These are phyloP conservation scores for Arabis alpina DNA, from an alignment of 345 rosid genomes.

Conservation along the genomic window DNA sequence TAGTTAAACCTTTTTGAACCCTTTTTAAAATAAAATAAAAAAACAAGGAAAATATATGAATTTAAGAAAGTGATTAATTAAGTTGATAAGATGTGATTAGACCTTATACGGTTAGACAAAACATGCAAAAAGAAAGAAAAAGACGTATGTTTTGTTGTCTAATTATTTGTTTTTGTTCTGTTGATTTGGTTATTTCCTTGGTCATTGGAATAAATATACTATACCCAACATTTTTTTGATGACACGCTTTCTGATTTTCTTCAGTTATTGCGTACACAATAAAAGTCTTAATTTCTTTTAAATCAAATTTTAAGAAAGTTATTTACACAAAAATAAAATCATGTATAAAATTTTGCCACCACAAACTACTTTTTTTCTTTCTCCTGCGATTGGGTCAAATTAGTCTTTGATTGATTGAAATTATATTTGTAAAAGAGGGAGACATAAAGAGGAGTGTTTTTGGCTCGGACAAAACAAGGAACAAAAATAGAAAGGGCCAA, in stretches of 20 bases:
- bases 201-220: slow-evolving; percentile 22
- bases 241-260: slow-evolving; percentile 20
- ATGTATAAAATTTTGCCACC: not conserved
- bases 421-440: slow-evolving; percentile 30
- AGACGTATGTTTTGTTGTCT: slow-evolving; percentile 20
- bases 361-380: not conserved
- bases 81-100: slow-evolving; percentile 7
- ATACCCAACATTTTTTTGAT: slow-evolving; percentile 12
- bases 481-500: slow-evolving; percentile 46
- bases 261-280: not conserved
- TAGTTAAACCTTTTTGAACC: not conserved
- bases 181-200: slow-evolving; percentile 35
- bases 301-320: not conserved
- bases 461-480: slow-evolving; percentile 41
- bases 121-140: slow-evolving; percentile 25
- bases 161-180: slow-evolving; percentile 11
- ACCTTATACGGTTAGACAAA: slow-evolving; percentile 25
- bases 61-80: slow-evolving; percentile 1
- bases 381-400: slow-evolving; percentile 25
- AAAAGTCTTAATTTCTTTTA: not conserved
- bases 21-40: not conserved
- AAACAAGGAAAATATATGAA: not conserved
- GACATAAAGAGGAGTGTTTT: slow-evolving; percentile 41
- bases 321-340: not conserved
- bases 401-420: slow-evolving; percentile 37